These are phyloP conservation scores for Arachnomyces sp. DNA, from an alignment of 2,329 filamentous ascomycete genomes.

Conservation along the genomic window DNA sequence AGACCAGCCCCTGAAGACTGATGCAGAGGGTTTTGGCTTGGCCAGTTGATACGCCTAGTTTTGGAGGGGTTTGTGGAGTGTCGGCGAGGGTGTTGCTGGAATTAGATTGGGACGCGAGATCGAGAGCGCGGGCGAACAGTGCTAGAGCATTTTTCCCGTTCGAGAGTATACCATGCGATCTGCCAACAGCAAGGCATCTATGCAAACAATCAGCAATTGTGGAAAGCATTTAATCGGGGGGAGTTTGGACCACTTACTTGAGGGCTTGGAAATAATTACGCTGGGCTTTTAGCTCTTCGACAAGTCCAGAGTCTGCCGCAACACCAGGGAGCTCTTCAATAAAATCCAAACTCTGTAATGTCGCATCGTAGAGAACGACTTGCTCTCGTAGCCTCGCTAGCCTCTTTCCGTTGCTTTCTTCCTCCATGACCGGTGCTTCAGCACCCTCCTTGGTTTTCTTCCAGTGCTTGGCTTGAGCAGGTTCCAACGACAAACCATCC, in stretches of 20 bases:
- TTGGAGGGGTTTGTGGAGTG: constrained; percentile 46
- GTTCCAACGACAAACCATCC: constrained; percentile 59
- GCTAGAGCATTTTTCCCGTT: constrained; percentile 74
- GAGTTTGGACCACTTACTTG: constrained; percentile 50
- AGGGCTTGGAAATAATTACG: constrained; percentile 78
- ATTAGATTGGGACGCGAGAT: constrained; percentile 49
- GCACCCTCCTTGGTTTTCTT: constrained; percentile 46
- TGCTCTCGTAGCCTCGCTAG: constrained; percentile 76
- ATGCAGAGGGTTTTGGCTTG: constrained; percentile 52
- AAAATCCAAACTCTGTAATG: constrained; percentile 80
- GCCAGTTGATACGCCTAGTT: constrained; percentile 55
- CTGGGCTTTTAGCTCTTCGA: constrained; percentile 69
- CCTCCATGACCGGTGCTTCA: constrained; percentile 40
- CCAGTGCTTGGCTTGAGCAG: constrained; percentile 39
- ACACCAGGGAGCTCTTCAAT: constrained; percentile 85
- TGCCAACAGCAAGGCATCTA: constrained; percentile 73
- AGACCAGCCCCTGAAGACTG: constrained; percentile 62
- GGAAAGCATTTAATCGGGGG: neutral
- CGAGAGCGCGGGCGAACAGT: constrained; percentile 64
- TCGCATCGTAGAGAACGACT: constrained; percentile 83
- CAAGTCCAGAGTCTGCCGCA: constrained; percentile 68
- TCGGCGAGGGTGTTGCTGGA: constrained; percentile 31
- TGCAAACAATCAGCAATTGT: constrained; percentile 11
- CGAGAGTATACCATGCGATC: constrained; percentile 68
- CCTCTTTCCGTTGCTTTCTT: constrained; percentile 64